Percentiles rank a stretch among this genome's conserved stretches.
Conservation (phyloP, 345 rosid genomes). For the Aquilaria malaccensis region DNA sequence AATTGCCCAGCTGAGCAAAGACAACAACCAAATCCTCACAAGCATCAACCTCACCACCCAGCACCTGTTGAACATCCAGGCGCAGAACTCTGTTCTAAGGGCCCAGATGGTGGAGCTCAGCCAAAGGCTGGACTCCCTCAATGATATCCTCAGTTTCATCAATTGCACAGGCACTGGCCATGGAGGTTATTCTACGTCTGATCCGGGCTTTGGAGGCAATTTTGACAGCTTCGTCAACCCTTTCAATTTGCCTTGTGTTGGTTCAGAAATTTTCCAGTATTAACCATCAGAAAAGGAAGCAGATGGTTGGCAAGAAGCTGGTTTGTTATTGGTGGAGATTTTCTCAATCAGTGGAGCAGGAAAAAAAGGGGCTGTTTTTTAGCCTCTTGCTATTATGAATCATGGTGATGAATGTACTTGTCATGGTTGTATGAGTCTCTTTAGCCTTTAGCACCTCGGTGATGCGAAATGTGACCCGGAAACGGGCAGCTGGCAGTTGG, state of each 20-base stretch:
- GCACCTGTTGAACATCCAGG: slow-evolving; percentile 51
- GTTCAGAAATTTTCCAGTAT: too few species aligned
- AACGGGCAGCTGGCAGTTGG: too few species aligned
- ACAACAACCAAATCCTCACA: slow-evolving; percentile 47
- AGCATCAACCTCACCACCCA: slow-evolving; percentile 45
- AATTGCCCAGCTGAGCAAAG: slow-evolving; percentile 39
- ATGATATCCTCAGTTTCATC: slow-evolving; percentile 48
- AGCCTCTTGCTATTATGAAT: too few species aligned
- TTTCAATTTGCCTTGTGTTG: neutral
- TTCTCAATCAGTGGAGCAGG: too few species aligned
- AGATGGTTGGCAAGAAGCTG: too few species aligned
- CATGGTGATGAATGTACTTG: too few species aligned
- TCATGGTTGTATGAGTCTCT: too few species aligned
- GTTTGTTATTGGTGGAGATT: too few species aligned
- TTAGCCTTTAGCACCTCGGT: too few species aligned
- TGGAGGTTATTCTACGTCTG: slow-evolving; percentile 11
- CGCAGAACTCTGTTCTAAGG: slow-evolving; percentile 64
- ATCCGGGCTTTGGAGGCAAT: neutral
- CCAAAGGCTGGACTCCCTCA: slow-evolving; percentile 62
- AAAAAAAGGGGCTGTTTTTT: too few species aligned
- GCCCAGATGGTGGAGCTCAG: slow-evolving; percentile 71
- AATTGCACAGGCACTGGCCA: slow-evolving; percentile 16
- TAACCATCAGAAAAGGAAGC: too few species aligned
- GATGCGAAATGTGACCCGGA: too few species aligned
- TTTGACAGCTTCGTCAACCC: slow-evolving; percentile 25